Percentiles rank a stretch among this genome's conserved stretches.
Evolutionary conservation across 2,329 filamentous ascomycete species (phyloP).

Genomic region (Nemania diffusa): DNA sequence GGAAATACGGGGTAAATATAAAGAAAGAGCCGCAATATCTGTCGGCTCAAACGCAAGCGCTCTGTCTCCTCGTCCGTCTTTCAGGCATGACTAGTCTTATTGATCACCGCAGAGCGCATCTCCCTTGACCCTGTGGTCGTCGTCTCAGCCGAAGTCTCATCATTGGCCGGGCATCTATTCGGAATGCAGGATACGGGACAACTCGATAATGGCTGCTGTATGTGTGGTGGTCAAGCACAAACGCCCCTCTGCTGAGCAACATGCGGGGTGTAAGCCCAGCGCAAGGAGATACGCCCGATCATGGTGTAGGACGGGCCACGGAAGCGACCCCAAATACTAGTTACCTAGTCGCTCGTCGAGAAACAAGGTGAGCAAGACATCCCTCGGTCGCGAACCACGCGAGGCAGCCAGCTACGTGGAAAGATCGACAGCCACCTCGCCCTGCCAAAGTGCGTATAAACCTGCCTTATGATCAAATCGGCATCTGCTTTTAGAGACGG

Average conservation of each 20-base stretch:
- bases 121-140: constrained; percentile 1
- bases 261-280: constrained; percentile 20
- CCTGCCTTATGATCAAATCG: neutral
- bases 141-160: neutral
- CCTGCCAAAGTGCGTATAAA: constrained; percentile 14
- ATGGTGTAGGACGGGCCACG: constrained; percentile 21
- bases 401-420: constrained; percentile 23
- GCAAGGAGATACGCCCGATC: constrained; percentile 17
- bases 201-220: neutral
- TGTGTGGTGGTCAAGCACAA: neutral
- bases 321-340: constrained; percentile 9
- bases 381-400: constrained; percentile 22
- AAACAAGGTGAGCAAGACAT: constrained; percentile 4
- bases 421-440: constrained; percentile 18
- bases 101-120: neutral
- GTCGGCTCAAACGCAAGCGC: neutral
- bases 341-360: neutral
- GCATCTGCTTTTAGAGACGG: neutral
- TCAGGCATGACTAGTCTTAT: neutral
- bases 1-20: neutral
- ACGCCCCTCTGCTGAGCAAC: neutral
- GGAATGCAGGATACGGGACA: neutral
- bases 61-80: neutral
- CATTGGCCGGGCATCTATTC: neutral
- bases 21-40: constrained; percentile 22